phyloP scores from a whole-genome alignment of 306 rosid species.

The Glycine soja region DNA sequence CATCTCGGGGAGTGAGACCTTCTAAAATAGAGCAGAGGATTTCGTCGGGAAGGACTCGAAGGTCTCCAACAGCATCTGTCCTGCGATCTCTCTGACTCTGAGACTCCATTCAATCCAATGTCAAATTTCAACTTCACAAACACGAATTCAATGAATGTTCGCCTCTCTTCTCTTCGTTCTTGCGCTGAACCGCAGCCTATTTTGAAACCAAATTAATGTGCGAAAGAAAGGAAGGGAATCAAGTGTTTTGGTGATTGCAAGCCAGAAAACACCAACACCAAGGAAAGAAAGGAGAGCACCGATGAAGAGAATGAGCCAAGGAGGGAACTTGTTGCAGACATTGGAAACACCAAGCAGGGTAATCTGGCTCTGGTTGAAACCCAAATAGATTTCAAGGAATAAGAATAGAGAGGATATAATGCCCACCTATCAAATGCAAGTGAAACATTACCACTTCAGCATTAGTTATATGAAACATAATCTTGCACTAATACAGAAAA shows the following conservation, averaged over 20 bases:
- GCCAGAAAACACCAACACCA: conserved; percentile 74
- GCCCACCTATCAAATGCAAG: conserved; percentile 84
- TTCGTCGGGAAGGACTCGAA: conserved; percentile 83
- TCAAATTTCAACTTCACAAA: conserved; percentile 17
- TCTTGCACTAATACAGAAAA: conserved; percentile 27
- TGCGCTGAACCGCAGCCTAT: conserved; percentile 39
- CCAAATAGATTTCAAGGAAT: conserved; percentile 70
- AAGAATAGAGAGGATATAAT: conserved; percentile 87
- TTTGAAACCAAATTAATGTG: not conserved
- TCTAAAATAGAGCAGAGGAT: conserved; percentile 75
- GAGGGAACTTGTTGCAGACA: conserved; percentile 75
- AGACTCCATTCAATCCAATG: conserved; percentile 57
- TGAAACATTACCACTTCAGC: conserved; percentile 40
- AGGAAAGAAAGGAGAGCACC: conserved; percentile 66
- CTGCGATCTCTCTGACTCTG: conserved; percentile 70
- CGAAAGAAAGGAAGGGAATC: conserved; percentile 19
- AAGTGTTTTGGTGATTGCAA: conserved; percentile 56
- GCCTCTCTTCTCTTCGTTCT: not conserved
- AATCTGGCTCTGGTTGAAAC: conserved; percentile 73
- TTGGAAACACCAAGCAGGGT: conserved; percentile 82
- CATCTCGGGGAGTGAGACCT: conserved; percentile 70
- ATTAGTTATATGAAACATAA: conserved; percentile 41
- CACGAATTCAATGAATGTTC: not conserved
- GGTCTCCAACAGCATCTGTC: conserved; percentile 75
- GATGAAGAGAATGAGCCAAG: conserved; percentile 70